Percentiles rank a stretch among this genome's conserved stretches.
phyloP scores from a whole-genome alignment of 2,329 filamentous ascomycete genomes.

The Capronia americana region DNA sequence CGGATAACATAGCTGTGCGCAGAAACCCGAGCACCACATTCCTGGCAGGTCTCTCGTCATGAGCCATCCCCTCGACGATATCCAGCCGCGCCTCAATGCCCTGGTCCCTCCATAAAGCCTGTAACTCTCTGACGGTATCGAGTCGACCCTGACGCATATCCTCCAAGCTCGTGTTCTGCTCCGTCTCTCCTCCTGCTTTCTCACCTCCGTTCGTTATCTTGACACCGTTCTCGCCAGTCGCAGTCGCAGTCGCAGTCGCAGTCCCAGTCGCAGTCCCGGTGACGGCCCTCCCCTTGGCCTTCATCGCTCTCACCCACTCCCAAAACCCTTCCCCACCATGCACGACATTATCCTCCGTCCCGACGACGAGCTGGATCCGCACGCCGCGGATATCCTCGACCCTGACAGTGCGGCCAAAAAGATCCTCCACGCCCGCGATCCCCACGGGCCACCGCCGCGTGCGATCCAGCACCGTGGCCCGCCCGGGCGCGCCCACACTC shows the following conservation, averaged over 20 bases:
- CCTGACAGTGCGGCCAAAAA: not conserved
- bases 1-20: not conserved
- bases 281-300: not conserved
- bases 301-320: constrained; percentile 9
- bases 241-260: too few relatives aligned
- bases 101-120: not conserved
- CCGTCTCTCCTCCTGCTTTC: not conserved
- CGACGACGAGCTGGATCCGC: constrained; percentile 15
- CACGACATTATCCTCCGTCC: constrained; percentile 15
- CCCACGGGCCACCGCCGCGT: not conserved
- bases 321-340: constrained; percentile 21
- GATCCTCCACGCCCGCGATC: not conserved
- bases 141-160: constrained; percentile 3
- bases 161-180: not conserved
- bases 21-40: not conserved
- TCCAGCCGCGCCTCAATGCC: not conserved
- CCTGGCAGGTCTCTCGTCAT: not conserved
- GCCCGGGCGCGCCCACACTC: constrained; percentile 45
- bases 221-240: too few relatives aligned
- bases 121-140: not conserved
- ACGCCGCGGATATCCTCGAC: not conserved
- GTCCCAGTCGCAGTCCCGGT: too few relatives aligned
- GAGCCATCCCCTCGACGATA: constrained; percentile 3
- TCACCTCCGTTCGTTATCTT: too few relatives aligned
- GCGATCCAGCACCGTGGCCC: constrained; percentile 39